Evolutionary conservation across 2,329 filamentous ascomycete genomes (phyloP).

Genomic region (Aspergillus sclerotialis): DNA sequence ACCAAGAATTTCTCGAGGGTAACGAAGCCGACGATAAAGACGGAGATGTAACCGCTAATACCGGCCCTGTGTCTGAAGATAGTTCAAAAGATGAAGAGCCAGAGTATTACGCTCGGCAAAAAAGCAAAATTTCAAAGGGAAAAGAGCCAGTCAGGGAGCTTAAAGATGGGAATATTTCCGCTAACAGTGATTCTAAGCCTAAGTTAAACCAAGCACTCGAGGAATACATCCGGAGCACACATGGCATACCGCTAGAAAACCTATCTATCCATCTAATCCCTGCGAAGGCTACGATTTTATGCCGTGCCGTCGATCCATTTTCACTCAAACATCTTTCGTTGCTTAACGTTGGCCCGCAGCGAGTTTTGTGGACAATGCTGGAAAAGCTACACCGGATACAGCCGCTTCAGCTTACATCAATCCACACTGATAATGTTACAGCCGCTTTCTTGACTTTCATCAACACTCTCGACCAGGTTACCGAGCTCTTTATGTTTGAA

Average conservation of each 20-base stretch:
- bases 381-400: slow-evolving; percentile 47
- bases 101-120: not conserved
- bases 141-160: slow-evolving; percentile 2
- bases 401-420: slow-evolving; percentile 49
- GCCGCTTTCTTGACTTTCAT: slow-evolving; percentile 40
- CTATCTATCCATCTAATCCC: slow-evolving; percentile 55
- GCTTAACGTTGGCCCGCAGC: slow-evolving; percentile 58
- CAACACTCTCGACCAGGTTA: slow-evolving; percentile 46
- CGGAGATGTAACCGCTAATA: not conserved
- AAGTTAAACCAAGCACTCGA: slow-evolving; percentile 8
- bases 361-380: slow-evolving; percentile 53
- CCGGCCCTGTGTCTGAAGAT: not conserved
- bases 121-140: slow-evolving; percentile 4
- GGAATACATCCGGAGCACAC: slow-evolving; percentile 52
- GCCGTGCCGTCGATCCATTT: slow-evolving; percentile 51
- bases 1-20: slow-evolving; percentile 15
- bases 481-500: slow-evolving; percentile 57
- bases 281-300: slow-evolving; percentile 52
- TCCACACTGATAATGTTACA: slow-evolving; percentile 60
- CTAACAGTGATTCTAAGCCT: too few relatives aligned
- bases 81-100: too few relatives aligned
- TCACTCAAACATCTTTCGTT: slow-evolving; percentile 52
- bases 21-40: not conserved
- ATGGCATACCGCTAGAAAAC: slow-evolving; percentile 51
- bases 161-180: too few relatives aligned